phyloP scores from a whole-genome alignment of 257 asterid genomes.

The Petrea volubilis region DNA sequence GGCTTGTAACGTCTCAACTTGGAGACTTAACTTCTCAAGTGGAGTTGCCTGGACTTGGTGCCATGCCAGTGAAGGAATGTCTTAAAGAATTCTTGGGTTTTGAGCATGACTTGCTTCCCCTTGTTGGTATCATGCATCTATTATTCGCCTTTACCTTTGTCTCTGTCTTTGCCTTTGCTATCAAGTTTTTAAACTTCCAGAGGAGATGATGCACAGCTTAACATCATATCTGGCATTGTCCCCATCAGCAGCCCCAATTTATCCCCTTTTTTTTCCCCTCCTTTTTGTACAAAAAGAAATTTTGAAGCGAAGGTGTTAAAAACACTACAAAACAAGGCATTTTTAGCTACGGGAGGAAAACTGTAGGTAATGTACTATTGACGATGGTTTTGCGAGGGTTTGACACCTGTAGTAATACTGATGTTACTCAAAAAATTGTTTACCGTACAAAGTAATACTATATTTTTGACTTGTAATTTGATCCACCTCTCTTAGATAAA shows the following conservation, averaged over 20 bases:
- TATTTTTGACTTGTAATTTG: too few relatives aligned
- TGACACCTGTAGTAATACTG: too few relatives aligned
- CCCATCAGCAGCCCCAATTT: too few relatives aligned
- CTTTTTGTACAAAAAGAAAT: background rate
- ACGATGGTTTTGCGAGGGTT: too few relatives aligned
- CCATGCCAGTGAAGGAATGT: slow-evolving; percentile 31
- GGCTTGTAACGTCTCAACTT: slow-evolving; percentile 41
- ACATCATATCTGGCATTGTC: too few relatives aligned
- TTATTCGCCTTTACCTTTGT: slow-evolving; percentile 42
- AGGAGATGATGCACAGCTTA: too few relatives aligned
- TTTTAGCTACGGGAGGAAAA: too few relatives aligned
- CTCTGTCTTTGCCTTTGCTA: slow-evolving; percentile 37
- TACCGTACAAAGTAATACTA: too few relatives aligned
- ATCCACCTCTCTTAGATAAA: background rate
- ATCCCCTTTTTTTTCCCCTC: background rate
- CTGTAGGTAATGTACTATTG: too few relatives aligned
- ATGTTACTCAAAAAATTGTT: too few relatives aligned
- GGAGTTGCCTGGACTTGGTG: slow-evolving; percentile 43
- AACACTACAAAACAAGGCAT: too few relatives aligned
- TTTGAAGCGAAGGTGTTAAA: too few relatives aligned
- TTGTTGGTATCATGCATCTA: slow-evolving; percentile 44
- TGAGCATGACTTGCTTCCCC: slow-evolving; percentile 43
- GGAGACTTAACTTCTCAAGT: slow-evolving; percentile 33
- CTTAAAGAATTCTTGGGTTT: slow-evolving; percentile 38
- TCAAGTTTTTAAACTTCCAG: slow-evolving; percentile 56